Percentiles rank a stretch among this genome's conserved stretches.
Evolutionary conservation across 805 yeast genomes (phyloP).

Genomic region (Saturnispora hagleri): DNA sequence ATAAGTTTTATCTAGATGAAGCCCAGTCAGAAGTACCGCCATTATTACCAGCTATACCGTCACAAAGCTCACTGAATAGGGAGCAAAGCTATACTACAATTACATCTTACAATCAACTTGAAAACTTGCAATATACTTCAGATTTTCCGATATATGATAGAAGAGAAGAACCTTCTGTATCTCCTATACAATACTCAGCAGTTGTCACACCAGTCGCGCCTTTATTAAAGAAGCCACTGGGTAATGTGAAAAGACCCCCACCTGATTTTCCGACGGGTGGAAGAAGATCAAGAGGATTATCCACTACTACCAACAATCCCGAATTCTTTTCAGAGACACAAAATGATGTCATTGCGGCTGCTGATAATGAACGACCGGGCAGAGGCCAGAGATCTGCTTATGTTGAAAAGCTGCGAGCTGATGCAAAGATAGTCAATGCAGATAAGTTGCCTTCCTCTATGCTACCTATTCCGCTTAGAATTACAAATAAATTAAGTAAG

Average conservation of each 20-base stretch:
- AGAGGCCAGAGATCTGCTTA: constrained; percentile 46
- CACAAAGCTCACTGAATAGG: constrained; percentile 1
- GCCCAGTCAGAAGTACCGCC: not conserved
- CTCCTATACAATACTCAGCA: constrained; percentile 22
- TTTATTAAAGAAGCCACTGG: constrained; percentile 7
- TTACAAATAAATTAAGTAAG: not conserved
- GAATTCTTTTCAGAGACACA: constrained; percentile 19
- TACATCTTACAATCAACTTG: not conserved
- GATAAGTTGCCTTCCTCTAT: constrained; percentile 2
- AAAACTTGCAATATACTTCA: not conserved
- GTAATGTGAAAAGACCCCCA: constrained; percentile 29
- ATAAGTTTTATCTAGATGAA: not conserved
- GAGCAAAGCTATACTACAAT: constrained; percentile 1
- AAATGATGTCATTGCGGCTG: not conserved
- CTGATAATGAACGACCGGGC: constrained; percentile 19
- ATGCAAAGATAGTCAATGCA: constrained; percentile 2
- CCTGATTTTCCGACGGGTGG: constrained; percentile 31
- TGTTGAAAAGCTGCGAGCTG: constrained; percentile 25
- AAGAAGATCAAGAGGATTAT: constrained; percentile 30
- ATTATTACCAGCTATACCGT: not conserved
- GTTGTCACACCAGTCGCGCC: constrained; percentile 17
- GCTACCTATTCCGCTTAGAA: constrained; percentile 3
- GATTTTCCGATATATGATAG: constrained; percentile 28
- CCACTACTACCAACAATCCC: constrained; percentile 27
- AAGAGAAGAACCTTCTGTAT: constrained; percentile 29